Evolutionary conservation across 106 monocot species (phyloP).

Genomic region (Acorus gramineus): DNA sequence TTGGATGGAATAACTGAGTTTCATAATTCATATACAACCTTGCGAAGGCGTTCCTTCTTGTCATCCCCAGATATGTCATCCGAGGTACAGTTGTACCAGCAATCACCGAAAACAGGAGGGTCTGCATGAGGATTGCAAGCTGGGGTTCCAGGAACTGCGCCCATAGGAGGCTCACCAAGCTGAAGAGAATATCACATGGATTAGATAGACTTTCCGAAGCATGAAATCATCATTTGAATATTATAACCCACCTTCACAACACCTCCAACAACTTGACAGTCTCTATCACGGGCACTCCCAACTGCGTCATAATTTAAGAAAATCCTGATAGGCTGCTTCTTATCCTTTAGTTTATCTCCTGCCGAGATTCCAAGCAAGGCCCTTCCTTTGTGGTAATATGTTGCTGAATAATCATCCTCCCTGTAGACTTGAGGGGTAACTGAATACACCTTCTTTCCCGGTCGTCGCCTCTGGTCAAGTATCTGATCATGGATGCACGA

Average conservation of each 20-base stretch:
- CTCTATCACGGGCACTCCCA: slow-evolving; percentile 81
- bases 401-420: slow-evolving; percentile 12
- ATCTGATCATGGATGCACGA: slow-evolving; percentile 98
- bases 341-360: slow-evolving; percentile 16
- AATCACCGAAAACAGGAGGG: slow-evolving; percentile 82
- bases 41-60: slow-evolving; percentile 85
- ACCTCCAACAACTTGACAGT: slow-evolving; percentile 73
- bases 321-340: slow-evolving; percentile 77
- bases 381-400: slow-evolving; percentile 42
- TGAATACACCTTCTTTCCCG: slow-evolving; percentile 75
- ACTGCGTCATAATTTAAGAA: slow-evolving; percentile 97
- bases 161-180: slow-evolving; percentile 84
- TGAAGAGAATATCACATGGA: slow-evolving; percentile 9
- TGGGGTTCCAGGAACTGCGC: slow-evolving; percentile 31
- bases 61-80: slow-evolving; percentile 88
- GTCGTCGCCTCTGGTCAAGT: slow-evolving; percentile 66
- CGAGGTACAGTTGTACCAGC: slow-evolving; percentile 87
- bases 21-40: slow-evolving; percentile 33
- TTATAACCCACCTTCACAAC: slow-evolving; percentile 61
- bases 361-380: slow-evolving; percentile 46
- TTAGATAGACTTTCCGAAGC: too few relatives aligned
- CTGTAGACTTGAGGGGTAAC: slow-evolving; percentile 83
- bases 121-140: slow-evolving; percentile 69
- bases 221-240: too few relatives aligned
- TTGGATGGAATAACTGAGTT: background rate